Evolutionary conservation across 108 stramenopile genomes (phyloP).

Genomic region (Cylindrotheca fusiformis): DNA sequence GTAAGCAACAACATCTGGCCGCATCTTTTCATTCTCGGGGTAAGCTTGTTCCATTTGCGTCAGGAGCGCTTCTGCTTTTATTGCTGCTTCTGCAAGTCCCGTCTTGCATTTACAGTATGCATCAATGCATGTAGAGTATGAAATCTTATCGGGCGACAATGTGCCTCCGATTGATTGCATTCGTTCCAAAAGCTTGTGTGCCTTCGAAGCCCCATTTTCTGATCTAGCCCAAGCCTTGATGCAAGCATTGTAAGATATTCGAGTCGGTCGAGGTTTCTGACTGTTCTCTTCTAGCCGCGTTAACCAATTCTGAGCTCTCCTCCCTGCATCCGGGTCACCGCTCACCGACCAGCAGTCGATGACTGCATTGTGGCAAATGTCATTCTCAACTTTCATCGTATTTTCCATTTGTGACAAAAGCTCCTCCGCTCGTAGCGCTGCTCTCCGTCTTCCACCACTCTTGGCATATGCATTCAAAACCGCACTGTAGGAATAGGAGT

Average conservation of each 20-base stretch:
- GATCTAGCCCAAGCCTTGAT: constrained; percentile 64
- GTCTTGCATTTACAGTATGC: constrained; percentile 30
- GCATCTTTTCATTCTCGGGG: constrained; percentile 23
- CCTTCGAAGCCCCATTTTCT: constrained; percentile 38
- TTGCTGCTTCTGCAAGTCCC: constrained; percentile 10
- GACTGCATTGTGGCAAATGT: constrained; percentile 41
- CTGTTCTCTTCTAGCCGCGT: constrained; percentile 47
- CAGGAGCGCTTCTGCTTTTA: constrained; percentile 25
- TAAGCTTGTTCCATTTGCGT: constrained; percentile 32
- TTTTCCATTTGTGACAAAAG: constrained; percentile 50
- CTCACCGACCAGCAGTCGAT: constrained; percentile 53
- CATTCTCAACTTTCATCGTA: constrained; percentile 19
- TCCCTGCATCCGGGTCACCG: constrained; percentile 41
- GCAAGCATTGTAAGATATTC: constrained; percentile 38
- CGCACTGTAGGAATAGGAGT: constrained; percentile 30
- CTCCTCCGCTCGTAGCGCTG: constrained; percentile 51
- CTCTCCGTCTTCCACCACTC: constrained; percentile 14
- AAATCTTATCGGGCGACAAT: constrained; percentile 50
- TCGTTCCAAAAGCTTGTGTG: constrained; percentile 43
- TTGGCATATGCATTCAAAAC: constrained; percentile 43
- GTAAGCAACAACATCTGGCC: constrained; percentile 33
- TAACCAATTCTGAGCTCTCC: constrained; percentile 40
- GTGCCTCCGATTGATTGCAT: constrained; percentile 43
- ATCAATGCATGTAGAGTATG: constrained; percentile 60
- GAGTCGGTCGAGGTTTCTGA: constrained; percentile 20